A percentile compares a stretch with the other conserved stretches of the same genome.
Conservation (phyloP, 345 rosid genomes). For the Bruguiera gymnorhiza region DNA sequence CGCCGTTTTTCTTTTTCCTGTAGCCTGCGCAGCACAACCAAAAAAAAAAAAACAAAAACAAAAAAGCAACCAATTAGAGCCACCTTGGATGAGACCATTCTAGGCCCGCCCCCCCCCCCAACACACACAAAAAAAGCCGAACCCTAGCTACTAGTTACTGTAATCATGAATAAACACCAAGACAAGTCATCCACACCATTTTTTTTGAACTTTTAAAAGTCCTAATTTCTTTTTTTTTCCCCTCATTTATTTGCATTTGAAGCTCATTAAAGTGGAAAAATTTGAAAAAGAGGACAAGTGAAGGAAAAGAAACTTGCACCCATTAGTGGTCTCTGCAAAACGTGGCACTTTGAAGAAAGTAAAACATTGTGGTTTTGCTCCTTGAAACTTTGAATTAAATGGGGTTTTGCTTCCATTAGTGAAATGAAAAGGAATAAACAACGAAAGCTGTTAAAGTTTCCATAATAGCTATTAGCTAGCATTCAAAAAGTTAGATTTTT, state of each 20-base stretch:
- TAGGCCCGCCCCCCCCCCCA: constrained; percentile 14
- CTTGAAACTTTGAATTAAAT: neutral
- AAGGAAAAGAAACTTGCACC: neutral
- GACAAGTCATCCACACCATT: constrained; percentile 5
- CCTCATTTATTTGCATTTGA: constrained; percentile 8
- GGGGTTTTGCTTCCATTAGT: neutral
- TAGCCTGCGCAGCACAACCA: constrained; percentile 29
- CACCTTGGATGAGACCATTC: constrained; percentile 41
- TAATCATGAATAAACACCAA: neutral
- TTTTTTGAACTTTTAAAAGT: neutral
- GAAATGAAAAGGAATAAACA: no score
- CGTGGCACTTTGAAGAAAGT: neutral
- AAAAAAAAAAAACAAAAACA: no score
- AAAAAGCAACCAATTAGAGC: constrained; percentile 36
- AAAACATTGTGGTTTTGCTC: neutral
- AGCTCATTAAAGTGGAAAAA: neutral
- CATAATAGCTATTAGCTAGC: no score
- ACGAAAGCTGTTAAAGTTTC: no score
- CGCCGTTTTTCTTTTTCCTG: constrained; percentile 67
- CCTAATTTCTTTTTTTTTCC: neutral
- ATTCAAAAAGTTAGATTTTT: no score
- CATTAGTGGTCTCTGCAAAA: neutral
- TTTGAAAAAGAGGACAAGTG: neutral
- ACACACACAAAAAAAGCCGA: constrained; percentile 7
- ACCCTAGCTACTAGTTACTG: constrained; percentile 30